phyloP scores from a whole-genome alignment of 2,329 filamentous ascomycete genomes.

The Graphium sp. region DNA sequence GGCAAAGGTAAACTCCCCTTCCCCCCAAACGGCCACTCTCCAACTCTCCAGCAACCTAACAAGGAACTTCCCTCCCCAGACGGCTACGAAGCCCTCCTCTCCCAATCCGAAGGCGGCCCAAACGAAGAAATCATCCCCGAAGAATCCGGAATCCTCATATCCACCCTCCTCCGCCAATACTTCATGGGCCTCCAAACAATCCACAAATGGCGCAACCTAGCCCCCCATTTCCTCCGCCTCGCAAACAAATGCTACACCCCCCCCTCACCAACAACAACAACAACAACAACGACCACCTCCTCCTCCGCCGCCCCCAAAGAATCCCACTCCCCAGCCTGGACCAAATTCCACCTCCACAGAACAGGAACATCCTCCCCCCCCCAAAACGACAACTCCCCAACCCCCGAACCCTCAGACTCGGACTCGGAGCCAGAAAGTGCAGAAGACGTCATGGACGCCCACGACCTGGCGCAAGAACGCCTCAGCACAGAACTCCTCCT shows the following conservation, averaged over 20 bases:
- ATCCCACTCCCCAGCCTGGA: constrained; percentile 3
- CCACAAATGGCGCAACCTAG: constrained; percentile 62
- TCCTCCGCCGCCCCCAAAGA: constrained; percentile 7
- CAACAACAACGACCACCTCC: constrained; percentile 12
- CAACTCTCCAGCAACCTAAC: too few species aligned
- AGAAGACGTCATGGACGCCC: constrained; percentile 18
- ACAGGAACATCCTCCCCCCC: too few species aligned
- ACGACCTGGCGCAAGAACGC: too few species aligned
- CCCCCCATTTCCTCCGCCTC: constrained; percentile 51
- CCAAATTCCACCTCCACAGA: too few species aligned
- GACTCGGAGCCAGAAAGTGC: constrained; percentile 13
- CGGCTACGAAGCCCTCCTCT: constrained; percentile 62
- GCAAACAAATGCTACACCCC: constrained; percentile 41
- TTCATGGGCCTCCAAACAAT: constrained; percentile 75
- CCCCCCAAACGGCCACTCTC: too few species aligned
- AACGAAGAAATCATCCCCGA: constrained; percentile 69
- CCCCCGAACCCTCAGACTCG: too few species aligned
- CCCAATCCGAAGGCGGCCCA: constrained; percentile 56
- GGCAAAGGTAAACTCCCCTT: constrained; percentile 40
- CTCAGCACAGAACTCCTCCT: constrained; percentile 42
- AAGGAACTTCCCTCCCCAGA: constrained; percentile 27
- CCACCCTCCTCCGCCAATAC: constrained; percentile 75
- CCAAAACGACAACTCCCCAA: too few species aligned
- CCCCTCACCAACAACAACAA: too few species aligned
- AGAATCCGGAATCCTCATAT: constrained; percentile 76